Evolutionary conservation across 768 basidiomycete species (phyloP).

Genomic region (Termitomyces sp.): DNA sequence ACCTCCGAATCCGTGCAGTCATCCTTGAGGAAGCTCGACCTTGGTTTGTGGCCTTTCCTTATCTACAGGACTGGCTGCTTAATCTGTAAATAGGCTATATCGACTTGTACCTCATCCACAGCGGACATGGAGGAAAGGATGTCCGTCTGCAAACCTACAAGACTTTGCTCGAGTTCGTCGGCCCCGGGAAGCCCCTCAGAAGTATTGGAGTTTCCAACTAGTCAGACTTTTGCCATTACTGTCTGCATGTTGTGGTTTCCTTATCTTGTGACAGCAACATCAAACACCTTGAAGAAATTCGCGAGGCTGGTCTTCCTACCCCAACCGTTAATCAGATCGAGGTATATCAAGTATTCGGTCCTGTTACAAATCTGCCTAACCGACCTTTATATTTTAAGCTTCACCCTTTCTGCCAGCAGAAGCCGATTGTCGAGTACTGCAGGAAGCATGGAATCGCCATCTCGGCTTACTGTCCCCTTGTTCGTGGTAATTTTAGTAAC

Average conservation of each 20-base stretch:
- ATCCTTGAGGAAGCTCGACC: slow-evolving; percentile 49
- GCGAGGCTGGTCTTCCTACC: slow-evolving; percentile 47
- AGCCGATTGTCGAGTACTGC: slow-evolving; percentile 72
- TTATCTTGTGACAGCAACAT: slow-evolving; percentile 36
- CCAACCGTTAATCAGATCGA: slow-evolving; percentile 82
- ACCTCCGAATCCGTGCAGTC: slow-evolving; percentile 1
- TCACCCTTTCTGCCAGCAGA: slow-evolving; percentile 80
- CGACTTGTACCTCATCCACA: slow-evolving; percentile 77
- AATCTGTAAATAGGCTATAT: slow-evolving; percentile 22
- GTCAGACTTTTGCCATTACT: slow-evolving; percentile 35
- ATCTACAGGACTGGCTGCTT: not conserved
- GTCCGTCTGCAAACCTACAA: slow-evolving; percentile 62
- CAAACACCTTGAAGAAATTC: slow-evolving; percentile 72
- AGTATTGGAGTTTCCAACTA: slow-evolving; percentile 79
- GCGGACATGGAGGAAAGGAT: slow-evolving; percentile 55
- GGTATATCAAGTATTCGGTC: slow-evolving; percentile 27
- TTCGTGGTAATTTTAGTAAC: slow-evolving; percentile 53
- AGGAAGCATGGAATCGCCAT: slow-evolving; percentile 48
- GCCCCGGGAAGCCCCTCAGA: slow-evolving; percentile 52
- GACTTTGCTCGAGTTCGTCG: slow-evolving; percentile 53
- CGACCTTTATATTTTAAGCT: slow-evolving; percentile 34
- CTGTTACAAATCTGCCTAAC: not conserved
- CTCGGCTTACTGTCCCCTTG: slow-evolving; percentile 72
- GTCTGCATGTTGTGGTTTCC: not conserved
- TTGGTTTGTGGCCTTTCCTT: slow-evolving; percentile 35